Evolutionary conservation across 257 asterid genomes (phyloP).

Genomic region (Eucommia ulmoides): DNA sequence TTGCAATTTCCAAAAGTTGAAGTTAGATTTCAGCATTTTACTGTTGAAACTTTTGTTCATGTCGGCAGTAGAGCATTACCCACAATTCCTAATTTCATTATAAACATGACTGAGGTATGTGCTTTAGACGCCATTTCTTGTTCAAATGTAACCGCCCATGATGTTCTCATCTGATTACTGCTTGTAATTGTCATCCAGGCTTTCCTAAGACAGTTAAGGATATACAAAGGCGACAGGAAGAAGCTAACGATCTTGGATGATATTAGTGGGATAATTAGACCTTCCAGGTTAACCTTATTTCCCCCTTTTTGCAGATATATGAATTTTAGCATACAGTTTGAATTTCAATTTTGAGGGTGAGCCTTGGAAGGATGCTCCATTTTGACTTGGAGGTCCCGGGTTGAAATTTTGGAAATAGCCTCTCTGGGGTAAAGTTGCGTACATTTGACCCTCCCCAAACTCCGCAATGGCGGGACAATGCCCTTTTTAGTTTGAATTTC

Average conservation of each 20-base stretch:
- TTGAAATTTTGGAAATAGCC: too few relatives aligned
- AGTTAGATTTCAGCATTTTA: constrained; percentile 70
- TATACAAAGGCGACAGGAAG: constrained; percentile 48
- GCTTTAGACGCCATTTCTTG: background rate
- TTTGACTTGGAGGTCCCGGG: too few relatives aligned
- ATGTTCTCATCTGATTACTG: constrained; percentile 9
- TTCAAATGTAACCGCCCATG: constrained; percentile 1
- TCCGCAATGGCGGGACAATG: too few relatives aligned
- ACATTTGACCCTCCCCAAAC: too few relatives aligned
- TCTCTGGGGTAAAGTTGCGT: too few relatives aligned
- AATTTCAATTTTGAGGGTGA: too few relatives aligned
- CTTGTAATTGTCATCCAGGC: constrained; percentile 34
- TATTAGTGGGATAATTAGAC: constrained; percentile 81
- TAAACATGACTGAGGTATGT: constrained; percentile 80
- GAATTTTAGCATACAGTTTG: too few relatives aligned
- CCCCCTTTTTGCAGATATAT: too few relatives aligned
- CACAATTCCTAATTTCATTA: constrained; percentile 74
- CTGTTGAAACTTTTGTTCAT: constrained; percentile 61
- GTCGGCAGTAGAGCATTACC: constrained; percentile 94
- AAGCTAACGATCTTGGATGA: constrained; percentile 66
- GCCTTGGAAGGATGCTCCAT: too few relatives aligned
- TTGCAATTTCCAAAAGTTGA: constrained; percentile 86
- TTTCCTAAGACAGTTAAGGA: constrained; percentile 51
- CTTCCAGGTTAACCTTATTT: constrained; percentile 74
- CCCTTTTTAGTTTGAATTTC: background rate